Base-by-base conservation (phyloP, 163 green algal genomes). In the Chloromonas sp. region DNA sequence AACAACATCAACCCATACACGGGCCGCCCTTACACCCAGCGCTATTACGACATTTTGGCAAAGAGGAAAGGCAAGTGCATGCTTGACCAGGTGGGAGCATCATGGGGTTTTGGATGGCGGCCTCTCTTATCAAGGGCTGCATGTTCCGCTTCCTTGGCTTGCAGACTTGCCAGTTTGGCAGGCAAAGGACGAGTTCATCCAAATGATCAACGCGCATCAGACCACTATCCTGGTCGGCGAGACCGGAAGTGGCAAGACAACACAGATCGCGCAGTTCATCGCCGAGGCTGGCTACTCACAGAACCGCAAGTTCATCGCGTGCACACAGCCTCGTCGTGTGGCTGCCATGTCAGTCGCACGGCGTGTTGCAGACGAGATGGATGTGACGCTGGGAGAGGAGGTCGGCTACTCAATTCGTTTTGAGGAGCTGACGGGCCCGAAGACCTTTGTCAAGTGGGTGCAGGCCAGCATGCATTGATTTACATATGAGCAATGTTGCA, bases 351-450 rank as follows among this genome's bases (percentile, higher is more conserved):
- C 88, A 1, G 97, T 99, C 3, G 95, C 97, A 0, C 85, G 94
- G 5, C 94, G 97, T 89, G 97, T 99, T 59, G 96, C 97, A 57
- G 97, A 99, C 14, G 97, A 99, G 91, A 99, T 99, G 97, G 97
- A 99, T 87, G 96, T 99, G 8, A 86, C 91, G 58, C 90, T 99
- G n/a, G 97, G 97, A 0, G 96, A 99, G 82, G 96, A 99, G 87
- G 97, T 99, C 0, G 97, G 97, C 1, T 99, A 99, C 92, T 97
- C 90, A 77, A 99, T 99, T 87, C 96, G 97, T 86, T 99, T 99
- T 89, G 97, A 99, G 91, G 97, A 99, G 87, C 94, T 92, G 86
- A 96, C 92, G 57, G 92, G 94, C 13, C 92, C 93, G 11, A 96
- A 95, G 81, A 99, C 97, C 2, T 87, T 97, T 71, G 92, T 99